Evolutionary conservation across 495 filamentous ascomycete species (phyloP).

Genomic region (Diplogelasinospora grovesii): DNA sequence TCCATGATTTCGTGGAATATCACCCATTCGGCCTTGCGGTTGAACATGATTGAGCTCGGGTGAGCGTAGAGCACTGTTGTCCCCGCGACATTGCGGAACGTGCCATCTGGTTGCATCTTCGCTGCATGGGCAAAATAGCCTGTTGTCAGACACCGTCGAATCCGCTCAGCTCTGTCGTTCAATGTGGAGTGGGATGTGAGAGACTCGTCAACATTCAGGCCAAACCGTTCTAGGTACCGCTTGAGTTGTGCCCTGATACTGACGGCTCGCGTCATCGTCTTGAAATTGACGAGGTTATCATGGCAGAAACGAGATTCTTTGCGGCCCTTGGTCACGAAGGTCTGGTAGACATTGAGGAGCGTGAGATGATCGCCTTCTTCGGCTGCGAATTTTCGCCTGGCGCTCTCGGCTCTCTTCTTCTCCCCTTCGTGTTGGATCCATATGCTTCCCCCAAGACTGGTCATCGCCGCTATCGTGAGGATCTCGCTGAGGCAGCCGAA

Average conservation of each 20-base stretch:
- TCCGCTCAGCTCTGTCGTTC: constrained; percentile 55
- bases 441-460: constrained; percentile 70
- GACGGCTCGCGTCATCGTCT: constrained; percentile 72
- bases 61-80: constrained; percentile 73
- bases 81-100: constrained; percentile 74
- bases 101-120: constrained; percentile 91
- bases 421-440: constrained; percentile 76
- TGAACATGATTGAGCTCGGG: constrained; percentile 93
- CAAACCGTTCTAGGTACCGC: constrained; percentile 81
- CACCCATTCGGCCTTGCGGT: constrained; percentile 96
- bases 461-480: constrained; percentile 91
- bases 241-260: constrained; percentile 82
- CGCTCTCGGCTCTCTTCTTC: constrained; percentile 64
- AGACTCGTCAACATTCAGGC: constrained; percentile 61
- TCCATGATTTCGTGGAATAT: constrained; percentile 95
- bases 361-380: constrained; percentile 96
- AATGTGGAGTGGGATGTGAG: constrained; percentile 16
- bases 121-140: constrained; percentile 96
- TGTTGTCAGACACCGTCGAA: constrained; percentile 78
- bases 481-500: constrained; percentile 83
- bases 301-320: constrained; percentile 84
- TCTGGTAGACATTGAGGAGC: constrained; percentile 86
- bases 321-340: constrained; percentile 78
- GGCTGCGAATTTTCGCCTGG: constrained; percentile 76
- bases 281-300: constrained; percentile 81